Conservation (phyloP, 2,329 filamentous ascomycete genomes). For the Nothophoma quercina region DNA sequence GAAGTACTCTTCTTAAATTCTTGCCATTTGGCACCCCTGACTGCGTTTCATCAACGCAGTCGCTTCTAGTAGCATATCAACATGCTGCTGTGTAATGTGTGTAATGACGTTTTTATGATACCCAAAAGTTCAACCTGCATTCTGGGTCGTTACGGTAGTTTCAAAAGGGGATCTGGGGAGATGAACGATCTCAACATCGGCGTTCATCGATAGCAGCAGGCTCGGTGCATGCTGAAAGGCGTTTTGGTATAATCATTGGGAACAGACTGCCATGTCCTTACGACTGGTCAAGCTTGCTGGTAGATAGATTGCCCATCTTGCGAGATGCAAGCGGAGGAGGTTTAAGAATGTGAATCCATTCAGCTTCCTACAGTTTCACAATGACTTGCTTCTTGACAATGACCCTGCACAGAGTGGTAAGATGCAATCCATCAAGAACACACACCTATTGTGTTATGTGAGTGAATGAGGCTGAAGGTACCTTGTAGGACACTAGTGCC, state of each 20-base stretch:
- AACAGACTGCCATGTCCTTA: neutral
- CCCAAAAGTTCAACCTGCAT: conserved; percentile 55
- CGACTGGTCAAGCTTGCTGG: conserved; percentile 3
- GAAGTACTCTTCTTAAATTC: conserved; percentile 74
- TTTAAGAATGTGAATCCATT: conserved; percentile 17
- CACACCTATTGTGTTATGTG: no score
- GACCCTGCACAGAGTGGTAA: no score
- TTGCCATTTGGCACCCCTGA: conserved; percentile 34
- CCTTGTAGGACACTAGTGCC: neutral
- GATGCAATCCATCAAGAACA: no score
- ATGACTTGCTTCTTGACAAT: no score
- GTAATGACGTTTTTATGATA: conserved; percentile 51
- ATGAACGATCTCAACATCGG: conserved; percentile 52
- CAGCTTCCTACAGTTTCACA: conserved; percentile 1
- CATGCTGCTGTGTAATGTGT: conserved; percentile 50
- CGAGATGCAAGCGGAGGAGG: conserved; percentile 8
- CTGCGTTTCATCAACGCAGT: conserved; percentile 45
- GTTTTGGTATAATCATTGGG: conserved; percentile 7
- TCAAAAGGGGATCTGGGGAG: conserved; percentile 28
- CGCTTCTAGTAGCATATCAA: conserved; percentile 48
- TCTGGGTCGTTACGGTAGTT: conserved; percentile 44
- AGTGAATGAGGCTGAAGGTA: neutral
- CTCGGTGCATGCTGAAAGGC: conserved; percentile 18
- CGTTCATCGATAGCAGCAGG: conserved; percentile 42
- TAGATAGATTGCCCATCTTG: conserved; percentile 4